Conservation (phyloP, 345 rosid genomes). For the Salix dunnii region DNA sequence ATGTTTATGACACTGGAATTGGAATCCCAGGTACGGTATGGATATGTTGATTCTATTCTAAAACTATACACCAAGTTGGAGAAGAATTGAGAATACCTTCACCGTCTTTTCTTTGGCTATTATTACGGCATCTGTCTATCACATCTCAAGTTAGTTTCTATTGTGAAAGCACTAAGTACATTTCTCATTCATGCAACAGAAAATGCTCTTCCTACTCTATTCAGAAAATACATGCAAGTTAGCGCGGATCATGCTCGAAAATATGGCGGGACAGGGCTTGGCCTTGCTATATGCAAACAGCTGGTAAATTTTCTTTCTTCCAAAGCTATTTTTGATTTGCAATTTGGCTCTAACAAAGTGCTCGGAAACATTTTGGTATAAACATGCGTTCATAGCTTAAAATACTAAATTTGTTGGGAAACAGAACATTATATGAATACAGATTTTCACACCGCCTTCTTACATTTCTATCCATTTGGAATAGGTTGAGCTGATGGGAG, state of each 20-base stretch:
- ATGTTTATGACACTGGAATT: conserved; percentile 88
- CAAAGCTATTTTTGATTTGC: neutral
- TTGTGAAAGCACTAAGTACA: conserved; percentile 2
- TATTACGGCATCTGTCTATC: neutral
- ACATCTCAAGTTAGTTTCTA: neutral
- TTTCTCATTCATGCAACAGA: conserved; percentile 48
- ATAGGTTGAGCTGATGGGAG: conserved; percentile 97
- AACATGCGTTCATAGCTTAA: neutral
- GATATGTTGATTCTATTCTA: neutral
- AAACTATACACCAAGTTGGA: neutral
- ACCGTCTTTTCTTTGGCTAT: neutral
- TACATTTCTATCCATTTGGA: conserved; percentile 17
- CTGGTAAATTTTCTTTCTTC: conserved; percentile 47
- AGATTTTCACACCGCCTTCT: neutral
- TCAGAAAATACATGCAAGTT: conserved; percentile 93
- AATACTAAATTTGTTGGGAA: neutral
- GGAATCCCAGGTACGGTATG: conserved; percentile 77
- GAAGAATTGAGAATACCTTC: neutral
- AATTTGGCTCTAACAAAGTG: neutral
- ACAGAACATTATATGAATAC: neutral
- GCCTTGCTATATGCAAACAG: conserved; percentile 97
- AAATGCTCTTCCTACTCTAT: conserved; percentile 76
- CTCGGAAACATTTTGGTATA: neutral
- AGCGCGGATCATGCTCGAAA: conserved; percentile 92
- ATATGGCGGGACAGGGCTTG: conserved; percentile 95